These are phyloP conservation scores for Senna siamea DNA, from an alignment of 306 rosid species.

Conservation along the genomic window DNA sequence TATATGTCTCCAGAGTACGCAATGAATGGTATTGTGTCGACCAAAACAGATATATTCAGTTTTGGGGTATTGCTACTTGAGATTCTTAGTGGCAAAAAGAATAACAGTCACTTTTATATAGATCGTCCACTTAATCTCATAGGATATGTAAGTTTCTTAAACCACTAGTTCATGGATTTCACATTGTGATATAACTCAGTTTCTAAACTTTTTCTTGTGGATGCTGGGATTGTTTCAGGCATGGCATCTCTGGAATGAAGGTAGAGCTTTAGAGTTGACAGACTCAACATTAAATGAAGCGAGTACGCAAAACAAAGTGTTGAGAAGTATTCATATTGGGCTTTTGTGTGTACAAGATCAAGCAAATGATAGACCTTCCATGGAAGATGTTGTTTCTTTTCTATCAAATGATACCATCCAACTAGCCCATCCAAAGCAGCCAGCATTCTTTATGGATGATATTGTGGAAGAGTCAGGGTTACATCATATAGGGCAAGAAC, in stretches of 20 bases:
- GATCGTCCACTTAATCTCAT: conserved; percentile 14
- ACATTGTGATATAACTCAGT: too few species aligned
- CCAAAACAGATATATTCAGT: conserved; percentile 46
- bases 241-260: conserved; percentile 44
- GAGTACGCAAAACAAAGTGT: not conserved
- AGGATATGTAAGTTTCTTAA: conserved; percentile 30
- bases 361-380: conserved; percentile 17
- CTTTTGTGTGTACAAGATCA: conserved; percentile 53
- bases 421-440: conserved; percentile 22
- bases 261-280: conserved; percentile 10
- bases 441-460: not conserved
- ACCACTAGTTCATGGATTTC: not conserved
- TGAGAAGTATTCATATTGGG: conserved; percentile 26
- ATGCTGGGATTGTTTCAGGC: not conserved
- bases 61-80: conserved; percentile 40
- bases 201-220: not conserved
- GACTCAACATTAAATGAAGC: conserved; percentile 8
- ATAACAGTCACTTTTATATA: not conserved
- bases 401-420: conserved; percentile 21
- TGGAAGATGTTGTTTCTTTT: conserved; percentile 20
- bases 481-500: too few species aligned
- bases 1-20: conserved; percentile 37
- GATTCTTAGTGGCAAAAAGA: conserved; percentile 35
- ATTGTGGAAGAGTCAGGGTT: not conserved
- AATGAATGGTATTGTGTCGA: conserved; percentile 34